A percentile compares a stretch with the other conserved stretches of the same genome.
phyloP scores from a whole-genome alignment of 2,329 filamentous ascomycete species.

The Colletotrichum sidae region DNA sequence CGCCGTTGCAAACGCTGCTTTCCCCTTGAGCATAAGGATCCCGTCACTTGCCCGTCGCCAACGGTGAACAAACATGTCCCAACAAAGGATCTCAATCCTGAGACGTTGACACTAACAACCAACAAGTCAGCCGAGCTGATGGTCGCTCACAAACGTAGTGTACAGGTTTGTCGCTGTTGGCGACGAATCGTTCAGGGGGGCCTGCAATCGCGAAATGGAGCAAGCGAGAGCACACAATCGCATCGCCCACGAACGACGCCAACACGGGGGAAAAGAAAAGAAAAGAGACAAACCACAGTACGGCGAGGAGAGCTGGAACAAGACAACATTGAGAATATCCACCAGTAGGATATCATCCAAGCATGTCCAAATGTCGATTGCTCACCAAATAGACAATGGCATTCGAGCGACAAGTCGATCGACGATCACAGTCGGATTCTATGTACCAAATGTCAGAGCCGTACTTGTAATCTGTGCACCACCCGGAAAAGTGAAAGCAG shows the following conservation, averaged over 20 bases:
- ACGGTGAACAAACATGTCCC: not conserved
- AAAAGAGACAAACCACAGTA: not conserved
- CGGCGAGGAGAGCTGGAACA: not conserved
- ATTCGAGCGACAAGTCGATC: not conserved
- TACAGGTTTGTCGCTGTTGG: not conserved
- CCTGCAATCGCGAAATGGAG: constrained; percentile 9
- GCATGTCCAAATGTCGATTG: not conserved
- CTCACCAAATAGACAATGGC: not conserved
- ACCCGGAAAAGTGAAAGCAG: not conserved
- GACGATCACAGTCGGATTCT: not conserved
- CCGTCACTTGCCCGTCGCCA: constrained; percentile 2
- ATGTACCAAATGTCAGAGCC: not conserved
- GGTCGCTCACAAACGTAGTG: not conserved
- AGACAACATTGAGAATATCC: constrained; percentile 8
- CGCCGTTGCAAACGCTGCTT: not conserved
- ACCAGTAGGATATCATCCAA: not conserved
- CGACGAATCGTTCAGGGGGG: not conserved
- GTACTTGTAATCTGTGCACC: not conserved
- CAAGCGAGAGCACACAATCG: constrained; percentile 13
- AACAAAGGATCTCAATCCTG: not conserved
- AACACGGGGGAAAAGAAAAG: not conserved
- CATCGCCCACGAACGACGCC: constrained; percentile 1
- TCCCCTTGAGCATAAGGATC: constrained; percentile 1
- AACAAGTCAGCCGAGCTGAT: not conserved
- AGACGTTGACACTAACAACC: not conserved